Evolutionary conservation across 805 yeast species (phyloP).

Genomic region (Huiozyma naganishii): DNA sequence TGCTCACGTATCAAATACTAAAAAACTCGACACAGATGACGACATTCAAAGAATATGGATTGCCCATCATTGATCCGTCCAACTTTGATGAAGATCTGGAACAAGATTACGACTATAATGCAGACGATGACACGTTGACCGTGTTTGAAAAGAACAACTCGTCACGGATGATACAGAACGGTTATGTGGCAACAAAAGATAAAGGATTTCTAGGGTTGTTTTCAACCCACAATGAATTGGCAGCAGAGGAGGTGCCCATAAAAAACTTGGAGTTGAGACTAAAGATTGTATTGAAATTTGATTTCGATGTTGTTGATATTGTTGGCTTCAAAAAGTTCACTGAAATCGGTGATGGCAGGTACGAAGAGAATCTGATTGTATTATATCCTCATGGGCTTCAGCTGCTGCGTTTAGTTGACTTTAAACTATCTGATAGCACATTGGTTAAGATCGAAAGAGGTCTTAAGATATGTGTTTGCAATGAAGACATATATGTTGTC

Average conservation of each 20-base stretch:
- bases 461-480: slow-evolving; percentile 9
- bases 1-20: slow-evolving; percentile 23
- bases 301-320: slow-evolving; percentile 20
- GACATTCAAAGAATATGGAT: slow-evolving; percentile 23
- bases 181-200: slow-evolving; percentile 23
- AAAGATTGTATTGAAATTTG: slow-evolving; percentile 26
- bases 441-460: slow-evolving; percentile 17
- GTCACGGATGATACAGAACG: slow-evolving; percentile 27
- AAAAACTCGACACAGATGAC: slow-evolving; percentile 13
- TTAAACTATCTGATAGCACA: slow-evolving; percentile 17
- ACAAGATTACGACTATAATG: slow-evolving; percentile 12
- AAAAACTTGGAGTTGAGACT: slow-evolving; percentile 23
- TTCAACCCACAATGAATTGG: slow-evolving; percentile 10
- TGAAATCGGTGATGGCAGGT: slow-evolving; percentile 8
- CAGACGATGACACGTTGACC: slow-evolving; percentile 23
- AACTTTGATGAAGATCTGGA: slow-evolving; percentile 8
- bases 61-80: slow-evolving; percentile 14
- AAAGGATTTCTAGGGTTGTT: slow-evolving; percentile 21
- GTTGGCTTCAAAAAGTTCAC: slow-evolving; percentile 16
- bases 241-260: slow-evolving; percentile 23
- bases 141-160: slow-evolving; percentile 22
- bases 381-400: slow-evolving; percentile 25
- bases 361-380: slow-evolving; percentile 18
- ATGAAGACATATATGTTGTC: slow-evolving; percentile 14
- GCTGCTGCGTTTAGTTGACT: slow-evolving; percentile 16